These are phyloP conservation scores for Xerocomus amazonicus DNA, from an alignment of 1,284 basidiomycete species.

Conservation along the genomic window DNA sequence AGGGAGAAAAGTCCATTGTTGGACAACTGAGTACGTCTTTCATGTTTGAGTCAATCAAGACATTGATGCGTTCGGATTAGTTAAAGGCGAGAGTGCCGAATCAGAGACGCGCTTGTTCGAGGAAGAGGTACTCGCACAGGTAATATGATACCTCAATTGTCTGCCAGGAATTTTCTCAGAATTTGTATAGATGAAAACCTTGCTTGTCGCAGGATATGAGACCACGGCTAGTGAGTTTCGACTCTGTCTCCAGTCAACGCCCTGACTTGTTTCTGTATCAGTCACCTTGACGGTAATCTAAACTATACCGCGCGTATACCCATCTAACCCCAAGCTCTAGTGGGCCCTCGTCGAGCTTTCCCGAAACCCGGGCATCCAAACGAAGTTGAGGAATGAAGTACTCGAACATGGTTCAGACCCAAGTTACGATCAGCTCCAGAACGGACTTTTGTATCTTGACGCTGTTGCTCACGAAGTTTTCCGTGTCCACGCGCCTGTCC, in stretches of 20 bases:
- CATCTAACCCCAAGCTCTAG: slow-evolving; percentile 2
- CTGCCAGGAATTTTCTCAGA: no score
- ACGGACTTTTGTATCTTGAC: slow-evolving; percentile 25
- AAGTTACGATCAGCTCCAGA: slow-evolving; percentile 25
- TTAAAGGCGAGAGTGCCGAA: no score
- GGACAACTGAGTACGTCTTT: not conserved
- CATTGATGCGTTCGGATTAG: no score
- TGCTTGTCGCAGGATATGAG: slow-evolving; percentile 32
- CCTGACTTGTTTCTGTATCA: not conserved
- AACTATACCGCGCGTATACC: not conserved
- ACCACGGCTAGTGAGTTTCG: slow-evolving; percentile 26
- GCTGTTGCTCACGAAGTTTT: slow-evolving; percentile 28
- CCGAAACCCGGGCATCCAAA: slow-evolving; percentile 21
- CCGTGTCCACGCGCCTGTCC: slow-evolving; percentile 18
- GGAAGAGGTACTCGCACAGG: no score
- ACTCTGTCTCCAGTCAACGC: no score
- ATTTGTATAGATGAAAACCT: slow-evolving; percentile 22
- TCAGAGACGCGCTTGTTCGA: no score
- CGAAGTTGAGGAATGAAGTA: slow-evolving; percentile 29
- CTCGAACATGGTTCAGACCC: slow-evolving; percentile 22
- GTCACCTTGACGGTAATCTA: slow-evolving; percentile 23
- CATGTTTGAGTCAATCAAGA: no score
- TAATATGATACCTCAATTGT: no score
- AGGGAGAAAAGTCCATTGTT: not conserved
- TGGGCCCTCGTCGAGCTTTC: slow-evolving; percentile 35